Base-by-base conservation (phyloP, 306 rosid species). In the Hippophae tibetana region DNA sequence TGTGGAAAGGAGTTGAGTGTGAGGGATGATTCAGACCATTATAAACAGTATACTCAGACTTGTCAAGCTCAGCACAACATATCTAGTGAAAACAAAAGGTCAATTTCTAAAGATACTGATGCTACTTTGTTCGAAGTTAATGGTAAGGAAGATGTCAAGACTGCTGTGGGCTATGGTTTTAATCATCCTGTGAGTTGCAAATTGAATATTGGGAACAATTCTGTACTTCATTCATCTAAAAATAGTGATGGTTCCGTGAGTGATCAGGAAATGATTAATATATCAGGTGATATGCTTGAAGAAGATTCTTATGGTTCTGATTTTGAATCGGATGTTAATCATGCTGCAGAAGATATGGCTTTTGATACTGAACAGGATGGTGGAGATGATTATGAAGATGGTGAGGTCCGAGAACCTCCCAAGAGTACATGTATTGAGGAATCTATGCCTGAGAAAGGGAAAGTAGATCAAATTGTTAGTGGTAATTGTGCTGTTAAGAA, bases 311-410 rank as follows among this genome's bases (percentile, higher is more conserved):
- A 74, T 72, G 69, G 71, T 72, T 80, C 82, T 69, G 96, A 85
- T 68, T 81, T 67, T 12, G 96, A 92, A 62, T 92, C 95, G 13
- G 96, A 92, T 76, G 92, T 74, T 40, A 86, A 79, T 78, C 86
- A 60, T 61, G 84, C 87, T 63, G 54, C 76, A 52, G 83, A 31
- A 2, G 38, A 82, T 64, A 69, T 75, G 75, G 69, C 78, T 52
- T 56, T 78, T 63, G 82, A 72, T 64, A 72, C 71, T 25, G 76
- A 78, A 68, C 70, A 45, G 42, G 79, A 69, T 46, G 70, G 45
- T 69, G 80, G 73, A 57, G 82, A 68, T 50, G 97, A 87, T 68
- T 87, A 71, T 67, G 95, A 85, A 77, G 98, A 90, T 53, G 98
- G 95, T 27, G 88, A 92, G 80, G 83, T 92, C 61, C 76, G 89